Percentiles rank a stretch among this genome's conserved stretches.
phyloP scores from a whole-genome alignment of 257 asterid genomes.

The Fraxinus quadrangulata region DNA sequence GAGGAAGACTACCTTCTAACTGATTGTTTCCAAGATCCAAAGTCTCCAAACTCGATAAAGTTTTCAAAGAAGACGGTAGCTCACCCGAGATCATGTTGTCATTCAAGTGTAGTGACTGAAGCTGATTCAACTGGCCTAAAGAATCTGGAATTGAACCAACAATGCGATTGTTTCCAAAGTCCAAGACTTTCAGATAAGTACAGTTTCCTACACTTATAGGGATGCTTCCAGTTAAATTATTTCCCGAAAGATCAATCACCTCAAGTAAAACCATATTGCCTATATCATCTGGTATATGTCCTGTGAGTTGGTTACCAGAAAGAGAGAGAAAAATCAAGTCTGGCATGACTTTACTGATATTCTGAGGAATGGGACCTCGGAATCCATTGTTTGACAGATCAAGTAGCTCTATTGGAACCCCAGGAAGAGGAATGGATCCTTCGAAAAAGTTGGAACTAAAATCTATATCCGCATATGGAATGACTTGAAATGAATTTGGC shows the following conservation, averaged over 20 bases:
- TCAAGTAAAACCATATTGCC: conserved; percentile 42
- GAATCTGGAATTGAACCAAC: conserved; percentile 47
- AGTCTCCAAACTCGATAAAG: conserved; percentile 47
- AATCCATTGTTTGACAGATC: conserved; percentile 56
- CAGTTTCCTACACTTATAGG: conserved; percentile 48
- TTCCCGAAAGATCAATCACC: conserved; percentile 50
- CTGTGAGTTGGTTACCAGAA: conserved; percentile 41
- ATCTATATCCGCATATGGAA: conserved; percentile 51
- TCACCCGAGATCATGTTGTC: conserved; percentile 43
- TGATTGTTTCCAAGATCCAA: conserved; percentile 48
- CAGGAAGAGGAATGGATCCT: conserved; percentile 45
- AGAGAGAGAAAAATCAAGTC: conserved; percentile 48
- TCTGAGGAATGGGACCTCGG: conserved; percentile 44
- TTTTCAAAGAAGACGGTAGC: conserved; percentile 43
- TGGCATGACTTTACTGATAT: conserved; percentile 41
- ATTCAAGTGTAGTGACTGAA: conserved; percentile 45
- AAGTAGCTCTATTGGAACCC: conserved; percentile 42
- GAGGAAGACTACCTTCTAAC: conserved; percentile 37
- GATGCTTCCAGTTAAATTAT: conserved; percentile 44
- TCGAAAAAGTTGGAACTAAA: conserved; percentile 45
- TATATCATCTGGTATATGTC: conserved; percentile 42
- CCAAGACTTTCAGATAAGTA: conserved; percentile 37
- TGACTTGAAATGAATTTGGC: conserved; percentile 41
- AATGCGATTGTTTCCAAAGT: conserved; percentile 43
- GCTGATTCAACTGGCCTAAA: conserved; percentile 41